These are phyloP conservation scores for Alliaria petiolata DNA, from an alignment of 345 rosid genomes.

Conservation along the genomic window DNA sequence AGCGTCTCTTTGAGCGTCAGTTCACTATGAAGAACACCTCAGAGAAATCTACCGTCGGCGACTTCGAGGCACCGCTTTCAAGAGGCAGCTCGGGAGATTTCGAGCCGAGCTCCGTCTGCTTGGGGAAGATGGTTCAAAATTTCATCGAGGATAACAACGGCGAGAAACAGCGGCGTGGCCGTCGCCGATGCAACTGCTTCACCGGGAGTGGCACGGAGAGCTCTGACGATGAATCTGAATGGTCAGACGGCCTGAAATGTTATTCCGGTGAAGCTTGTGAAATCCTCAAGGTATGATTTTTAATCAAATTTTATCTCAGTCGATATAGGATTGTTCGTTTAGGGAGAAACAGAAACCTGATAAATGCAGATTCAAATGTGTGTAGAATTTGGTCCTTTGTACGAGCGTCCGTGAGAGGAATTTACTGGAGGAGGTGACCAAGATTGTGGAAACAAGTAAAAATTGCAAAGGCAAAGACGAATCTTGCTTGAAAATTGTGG, in stretches of 20 bases:
- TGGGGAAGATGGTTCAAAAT: conserved; percentile 71
- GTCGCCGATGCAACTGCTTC: conserved; percentile 57
- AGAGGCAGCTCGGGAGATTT: conserved; percentile 48
- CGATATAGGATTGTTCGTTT: not conserved
- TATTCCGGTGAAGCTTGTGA: conserved; percentile 50
- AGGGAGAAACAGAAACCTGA: not conserved
- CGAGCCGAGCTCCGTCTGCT: conserved; percentile 77
- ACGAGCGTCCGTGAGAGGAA: conserved; percentile 52
- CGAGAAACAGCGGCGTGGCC: conserved; percentile 45
- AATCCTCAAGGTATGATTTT: conserved; percentile 52
- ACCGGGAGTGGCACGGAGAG: conserved; percentile 57
- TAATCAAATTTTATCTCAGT: not conserved
- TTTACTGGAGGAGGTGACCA: conserved; percentile 56
- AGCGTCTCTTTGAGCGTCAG: conserved; percentile 85
- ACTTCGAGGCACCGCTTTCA: conserved; percentile 28
- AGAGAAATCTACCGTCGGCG: conserved; percentile 34
- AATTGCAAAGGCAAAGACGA: conserved; percentile 55
- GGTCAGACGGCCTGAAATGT: conserved; percentile 30
- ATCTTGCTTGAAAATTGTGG: conserved; percentile 44
- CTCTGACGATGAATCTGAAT: conserved; percentile 73
- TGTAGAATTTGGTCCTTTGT: conserved; percentile 64
- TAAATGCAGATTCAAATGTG: not conserved
- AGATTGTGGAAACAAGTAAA: conserved; percentile 70
- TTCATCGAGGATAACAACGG: conserved; percentile 54
- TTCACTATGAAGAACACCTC: conserved; percentile 46